Percentiles rank a stretch among this genome's conserved stretches.
phyloP scores from a whole-genome alignment of 805 yeast genomes.

The Zygosaccharomyces rouxii region DNA sequence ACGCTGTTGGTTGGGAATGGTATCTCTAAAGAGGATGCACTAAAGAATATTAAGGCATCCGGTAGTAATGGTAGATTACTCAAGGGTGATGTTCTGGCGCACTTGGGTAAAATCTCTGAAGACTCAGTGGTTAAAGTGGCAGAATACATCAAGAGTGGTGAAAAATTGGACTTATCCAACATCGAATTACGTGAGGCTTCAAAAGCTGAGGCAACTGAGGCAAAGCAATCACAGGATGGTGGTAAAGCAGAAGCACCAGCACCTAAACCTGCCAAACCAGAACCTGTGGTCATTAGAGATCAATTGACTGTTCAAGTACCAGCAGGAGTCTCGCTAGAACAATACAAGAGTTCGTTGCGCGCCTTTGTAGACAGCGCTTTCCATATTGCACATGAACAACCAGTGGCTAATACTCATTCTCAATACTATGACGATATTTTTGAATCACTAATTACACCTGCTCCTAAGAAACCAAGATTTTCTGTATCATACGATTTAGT shows the following conservation, averaged over 20 bases:
- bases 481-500: constrained; percentile 20
- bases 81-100: constrained; percentile 88
- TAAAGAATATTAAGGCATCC: constrained; percentile 67
- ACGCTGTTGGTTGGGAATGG: constrained; percentile 55
- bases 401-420: constrained; percentile 31
- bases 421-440: constrained; percentile 56
- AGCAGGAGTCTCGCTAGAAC: constrained; percentile 29
- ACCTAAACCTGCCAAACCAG: constrained; percentile 21
- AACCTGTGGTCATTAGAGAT: constrained; percentile 32
- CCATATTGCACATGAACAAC: constrained; percentile 31
- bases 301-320: constrained; percentile 33
- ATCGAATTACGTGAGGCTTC: constrained; percentile 41
- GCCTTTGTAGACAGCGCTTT: constrained; percentile 45
- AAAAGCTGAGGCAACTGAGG: constrained; percentile 14
- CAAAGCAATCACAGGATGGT: constrained; percentile 13
- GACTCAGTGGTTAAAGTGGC: constrained; percentile 52
- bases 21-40: constrained; percentile 67
- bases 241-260: constrained; percentile 11
- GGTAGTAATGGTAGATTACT: constrained; percentile 87
- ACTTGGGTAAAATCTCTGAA: constrained; percentile 64
- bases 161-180: constrained; percentile 68
- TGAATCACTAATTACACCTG: constrained; percentile 52
- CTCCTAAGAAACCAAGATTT: constrained; percentile 28
- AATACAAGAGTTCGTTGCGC: constrained; percentile 43
- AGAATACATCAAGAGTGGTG: constrained; percentile 49